phyloP scores from a whole-genome alignment of 148 eudicot species.

The Fallopia convolvulus region DNA sequence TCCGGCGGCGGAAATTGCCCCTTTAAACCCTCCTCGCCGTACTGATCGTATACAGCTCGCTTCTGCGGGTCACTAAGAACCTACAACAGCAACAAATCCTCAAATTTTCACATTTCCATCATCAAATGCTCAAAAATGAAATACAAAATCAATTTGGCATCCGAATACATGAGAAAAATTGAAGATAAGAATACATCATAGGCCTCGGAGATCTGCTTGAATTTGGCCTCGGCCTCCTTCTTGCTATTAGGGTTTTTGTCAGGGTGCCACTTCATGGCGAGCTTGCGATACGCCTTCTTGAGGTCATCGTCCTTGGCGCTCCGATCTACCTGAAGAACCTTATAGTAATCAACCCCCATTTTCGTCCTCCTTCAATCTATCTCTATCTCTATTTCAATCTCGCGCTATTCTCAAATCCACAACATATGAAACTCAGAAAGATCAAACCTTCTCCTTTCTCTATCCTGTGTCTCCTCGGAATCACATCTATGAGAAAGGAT shows the following conservation, averaged over 20 bases:
- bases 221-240: slow-evolving; percentile 26
- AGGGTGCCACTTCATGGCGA: slow-evolving; percentile 18
- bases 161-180: not conserved
- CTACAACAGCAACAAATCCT: slow-evolving; percentile 16
- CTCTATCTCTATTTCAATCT: not conserved
- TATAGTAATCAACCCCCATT: slow-evolving; percentile 28
- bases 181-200: slow-evolving; percentile 10
- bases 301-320: slow-evolving; percentile 26
- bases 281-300: slow-evolving; percentile 25
- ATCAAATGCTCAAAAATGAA: not conserved
- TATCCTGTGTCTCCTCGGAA: not conserved
- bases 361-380: not conserved
- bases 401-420: not conserved
- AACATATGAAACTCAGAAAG: not conserved
- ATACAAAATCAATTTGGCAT: not conserved
- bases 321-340: slow-evolving; percentile 20
- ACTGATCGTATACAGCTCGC: slow-evolving; percentile 53
- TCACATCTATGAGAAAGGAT: not conserved
- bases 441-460: not conserved
- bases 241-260: slow-evolving; percentile 16
- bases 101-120: not conserved
- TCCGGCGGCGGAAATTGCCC: slow-evolving; percentile 56
- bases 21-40: slow-evolving; percentile 55
- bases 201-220: slow-evolving; percentile 18
- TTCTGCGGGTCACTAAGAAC: slow-evolving; percentile 58